A percentile compares a stretch with the other conserved stretches of the same genome.
Conservation (phyloP, 352 stramenopile species). For the Phytopythium litorale region DNA sequence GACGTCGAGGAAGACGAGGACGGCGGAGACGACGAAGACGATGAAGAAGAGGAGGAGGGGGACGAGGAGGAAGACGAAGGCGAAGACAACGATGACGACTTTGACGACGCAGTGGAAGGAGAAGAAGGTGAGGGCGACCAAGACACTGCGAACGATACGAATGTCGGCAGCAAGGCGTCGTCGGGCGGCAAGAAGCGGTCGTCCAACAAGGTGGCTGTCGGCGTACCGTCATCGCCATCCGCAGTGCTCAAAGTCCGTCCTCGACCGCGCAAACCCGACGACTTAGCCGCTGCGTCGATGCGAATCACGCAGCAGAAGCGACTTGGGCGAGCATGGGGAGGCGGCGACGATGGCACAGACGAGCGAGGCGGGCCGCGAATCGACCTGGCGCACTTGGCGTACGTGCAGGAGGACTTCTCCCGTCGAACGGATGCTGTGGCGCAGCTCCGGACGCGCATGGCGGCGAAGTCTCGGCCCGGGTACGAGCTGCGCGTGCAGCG, state of each 20-base stretch:
- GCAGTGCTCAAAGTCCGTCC: constrained; percentile 15
- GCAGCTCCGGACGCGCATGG: constrained; percentile 52
- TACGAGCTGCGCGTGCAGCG: constrained; percentile 57
- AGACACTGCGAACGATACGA: not conserved
- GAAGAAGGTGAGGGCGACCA: constrained; percentile 7
- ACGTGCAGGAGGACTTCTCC: constrained; percentile 62
- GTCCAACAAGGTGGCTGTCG: constrained; percentile 17
- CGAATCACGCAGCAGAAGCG: constrained; percentile 55
- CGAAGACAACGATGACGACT: constrained; percentile 16
- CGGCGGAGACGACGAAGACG: constrained; percentile 12
- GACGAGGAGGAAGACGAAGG: constrained; percentile 21
- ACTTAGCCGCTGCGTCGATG: constrained; percentile 10
- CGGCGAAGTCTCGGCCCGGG: constrained; percentile 51
- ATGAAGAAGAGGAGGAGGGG: constrained; percentile 18
- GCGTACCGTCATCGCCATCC: not conserved
- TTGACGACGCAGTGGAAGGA: constrained; percentile 10
- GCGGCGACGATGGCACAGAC: not conserved
- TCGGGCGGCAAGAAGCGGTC: constrained; percentile 10
- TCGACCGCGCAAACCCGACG: constrained; percentile 21
- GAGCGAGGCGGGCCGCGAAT: constrained; percentile 43
- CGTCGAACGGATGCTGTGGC: constrained; percentile 51
- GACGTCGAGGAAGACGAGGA: constrained; percentile 15
- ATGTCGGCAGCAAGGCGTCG: not conserved
- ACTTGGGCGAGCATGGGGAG: constrained; percentile 54
- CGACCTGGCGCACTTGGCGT: constrained; percentile 66